phyloP scores from a whole-genome alignment of 805 yeast species.

The Myxozyma geophila region DNA sequence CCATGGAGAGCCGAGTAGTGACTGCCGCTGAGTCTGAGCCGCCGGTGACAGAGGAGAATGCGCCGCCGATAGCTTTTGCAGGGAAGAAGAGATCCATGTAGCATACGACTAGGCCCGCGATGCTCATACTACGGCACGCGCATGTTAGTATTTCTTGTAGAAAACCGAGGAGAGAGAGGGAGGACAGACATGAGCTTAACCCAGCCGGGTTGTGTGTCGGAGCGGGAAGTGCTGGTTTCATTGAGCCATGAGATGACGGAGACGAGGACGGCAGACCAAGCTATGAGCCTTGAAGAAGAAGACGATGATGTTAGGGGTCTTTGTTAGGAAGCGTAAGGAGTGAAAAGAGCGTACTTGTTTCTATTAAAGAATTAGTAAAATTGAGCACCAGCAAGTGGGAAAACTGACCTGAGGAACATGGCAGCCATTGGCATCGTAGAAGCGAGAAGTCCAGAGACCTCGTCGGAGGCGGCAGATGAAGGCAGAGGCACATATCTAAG shows the following conservation, averaged over 20 bases:
- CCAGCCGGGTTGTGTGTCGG: constrained; percentile 32
- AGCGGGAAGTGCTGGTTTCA: constrained; percentile 16
- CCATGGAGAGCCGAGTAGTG: constrained; percentile 33
- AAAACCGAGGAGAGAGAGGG: not conserved
- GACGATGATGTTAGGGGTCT: not conserved
- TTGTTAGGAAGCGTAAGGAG: not conserved
- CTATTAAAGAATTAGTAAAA: constrained; percentile 1
- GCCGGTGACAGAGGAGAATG: constrained; percentile 8
- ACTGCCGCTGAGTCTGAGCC: constrained; percentile 16
- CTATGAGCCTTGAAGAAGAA: constrained; percentile 17
- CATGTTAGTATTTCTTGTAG: too few relatives aligned
- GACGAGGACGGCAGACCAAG: constrained; percentile 32
- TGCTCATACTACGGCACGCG: constrained; percentile 16
- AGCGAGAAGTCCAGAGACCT: constrained; percentile 20
- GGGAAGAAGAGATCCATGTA: constrained; percentile 32
- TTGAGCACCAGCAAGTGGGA: not conserved
- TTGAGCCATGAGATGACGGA: constrained; percentile 35
- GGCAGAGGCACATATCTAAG: constrained; percentile 6
- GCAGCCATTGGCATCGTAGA: constrained; percentile 34
- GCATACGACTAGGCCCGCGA: constrained; percentile 34
- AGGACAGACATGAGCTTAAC: constrained; percentile 27
- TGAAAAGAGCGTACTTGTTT: constrained; percentile 26
- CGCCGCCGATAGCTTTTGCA: constrained; percentile 3
- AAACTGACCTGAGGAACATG: constrained; percentile 29
- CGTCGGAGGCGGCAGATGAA: constrained; percentile 12